Base-by-base conservation (phyloP, 345 rosid species). In the Pugionium cornutum region DNA sequence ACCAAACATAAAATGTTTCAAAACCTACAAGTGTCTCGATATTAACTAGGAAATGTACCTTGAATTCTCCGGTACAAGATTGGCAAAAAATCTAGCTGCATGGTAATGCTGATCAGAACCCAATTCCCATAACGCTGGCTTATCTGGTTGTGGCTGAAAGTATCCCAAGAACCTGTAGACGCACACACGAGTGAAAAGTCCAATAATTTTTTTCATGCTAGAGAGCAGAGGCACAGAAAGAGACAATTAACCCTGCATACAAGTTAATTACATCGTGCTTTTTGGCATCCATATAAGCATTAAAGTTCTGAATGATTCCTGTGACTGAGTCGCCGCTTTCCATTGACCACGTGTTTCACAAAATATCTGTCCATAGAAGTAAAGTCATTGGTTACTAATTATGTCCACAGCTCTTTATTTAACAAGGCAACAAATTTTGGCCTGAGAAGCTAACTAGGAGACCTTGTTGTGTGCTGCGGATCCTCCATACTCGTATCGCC, bases 391-490 rank as follows among this genome's bases (percentile, higher is more conserved):
- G 45, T 60, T 34, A 54, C 27, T 45, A 37, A 29, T 26, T 25
- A 42, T 42, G 44, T 30, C 10, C 44, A n/a, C 7, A 44, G 44
- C 9, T 4, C 34, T 36, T 37, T 27, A 43, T 45, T 33, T 67
- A 62, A 18, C 47, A 55, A 62, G 49, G 46, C 42, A 64, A 66
- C 35, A 45, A 39, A 6, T 30, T 46, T 11, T 33, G 33, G 33
- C 9, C 6, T 60, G 52, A 58, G 61, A 65, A 49, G 62, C 45
- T 50, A 49, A 36, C 52, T 54, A 50, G 10, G 49, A 56, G 55
- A 88, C 99, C 94, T 94, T 94, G 82, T 88, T 94, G 70, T 94
- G 99, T 29, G 99, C 99, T 9, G 97, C 89, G 11, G 99, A 94
- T 42, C 99, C 99, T 58, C 99, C 99, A 78, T 94, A 94, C 66